Conservation (phyloP, 768 basidiomycete genomes). For the Strobilomyces dryophilus region DNA sequence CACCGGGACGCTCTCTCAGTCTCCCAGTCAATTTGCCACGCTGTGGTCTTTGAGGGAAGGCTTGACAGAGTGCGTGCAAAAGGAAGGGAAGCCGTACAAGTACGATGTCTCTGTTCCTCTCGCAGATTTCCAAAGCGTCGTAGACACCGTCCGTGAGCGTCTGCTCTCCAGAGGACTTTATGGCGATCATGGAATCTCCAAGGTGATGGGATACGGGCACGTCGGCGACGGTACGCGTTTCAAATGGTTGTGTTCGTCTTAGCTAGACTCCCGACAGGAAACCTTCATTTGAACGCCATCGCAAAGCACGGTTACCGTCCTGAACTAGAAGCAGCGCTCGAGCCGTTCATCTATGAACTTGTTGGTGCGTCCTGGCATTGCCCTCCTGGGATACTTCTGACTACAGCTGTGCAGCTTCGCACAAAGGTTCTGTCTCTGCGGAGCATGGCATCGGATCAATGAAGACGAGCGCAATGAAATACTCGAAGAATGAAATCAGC, state of each 20-base stretch:
- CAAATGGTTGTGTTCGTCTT: background rate
- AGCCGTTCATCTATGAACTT: constrained; percentile 93
- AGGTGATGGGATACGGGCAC: constrained; percentile 92
- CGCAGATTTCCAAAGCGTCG: constrained; percentile 79
- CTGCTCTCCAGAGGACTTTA: constrained; percentile 67
- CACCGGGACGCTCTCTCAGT: constrained; percentile 90
- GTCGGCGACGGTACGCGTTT: constrained; percentile 82
- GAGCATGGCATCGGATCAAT: constrained; percentile 97
- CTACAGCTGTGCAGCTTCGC: constrained; percentile 46
- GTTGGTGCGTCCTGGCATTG: constrained; percentile 50
- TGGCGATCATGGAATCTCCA: constrained; percentile 69
- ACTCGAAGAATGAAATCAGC: constrained; percentile 77
- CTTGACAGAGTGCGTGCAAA: constrained; percentile 86
- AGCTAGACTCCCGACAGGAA: constrained; percentile 47
- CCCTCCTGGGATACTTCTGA: background rate
- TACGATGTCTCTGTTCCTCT: constrained; percentile 93
- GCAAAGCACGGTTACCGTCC: constrained; percentile 70
- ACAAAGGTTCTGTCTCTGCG: constrained; percentile 90
- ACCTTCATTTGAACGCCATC: constrained; percentile 89
- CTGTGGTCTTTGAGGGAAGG: constrained; percentile 93
- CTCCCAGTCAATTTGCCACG: constrained; percentile 81
- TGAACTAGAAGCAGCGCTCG: constrained; percentile 82
- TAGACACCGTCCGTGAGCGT: constrained; percentile 74
- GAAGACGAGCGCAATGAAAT: constrained; percentile 87
- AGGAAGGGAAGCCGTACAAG: constrained; percentile 95